phyloP scores from a whole-genome alignment of 148 eudicot genomes.

The Fagopyrum homotropicum region DNA sequence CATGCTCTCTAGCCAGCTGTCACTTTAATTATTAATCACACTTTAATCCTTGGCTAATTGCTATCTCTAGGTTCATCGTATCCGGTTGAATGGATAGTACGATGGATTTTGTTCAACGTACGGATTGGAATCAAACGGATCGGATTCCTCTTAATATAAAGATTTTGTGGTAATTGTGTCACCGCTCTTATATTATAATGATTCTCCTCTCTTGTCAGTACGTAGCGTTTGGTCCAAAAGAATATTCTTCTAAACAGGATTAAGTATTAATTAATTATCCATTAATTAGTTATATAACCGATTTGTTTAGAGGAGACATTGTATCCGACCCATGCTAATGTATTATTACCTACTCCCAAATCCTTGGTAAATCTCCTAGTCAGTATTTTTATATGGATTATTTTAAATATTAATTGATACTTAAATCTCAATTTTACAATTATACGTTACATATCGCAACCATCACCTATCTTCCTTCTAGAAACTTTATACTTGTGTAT shows the following conservation, averaged over 20 bases:
- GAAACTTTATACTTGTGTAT: too few relatives aligned
- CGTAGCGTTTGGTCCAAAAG: constrained; percentile 1
- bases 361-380: background rate
- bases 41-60: constrained; percentile 3
- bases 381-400: background rate
- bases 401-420: background rate
- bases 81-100: background rate
- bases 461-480: too few relatives aligned
- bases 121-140: background rate
- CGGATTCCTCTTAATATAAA: background rate
- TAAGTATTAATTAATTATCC: background rate
- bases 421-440: background rate
- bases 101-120: constrained; percentile 8
- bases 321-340: background rate
- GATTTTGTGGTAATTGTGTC: background rate
- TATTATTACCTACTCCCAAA: background rate
- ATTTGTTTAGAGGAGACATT: background rate
- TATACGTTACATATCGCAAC: background rate
- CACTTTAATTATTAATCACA: constrained; percentile 9
- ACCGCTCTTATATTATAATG: background rate
- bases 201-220: background rate
- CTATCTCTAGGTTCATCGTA: background rate
- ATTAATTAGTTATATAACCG: background rate
- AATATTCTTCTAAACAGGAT: background rate
- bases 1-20: background rate